These are phyloP conservation scores for Glycyrrhiza uralensis DNA, from an alignment of 306 rosid species.

Conservation along the genomic window DNA sequence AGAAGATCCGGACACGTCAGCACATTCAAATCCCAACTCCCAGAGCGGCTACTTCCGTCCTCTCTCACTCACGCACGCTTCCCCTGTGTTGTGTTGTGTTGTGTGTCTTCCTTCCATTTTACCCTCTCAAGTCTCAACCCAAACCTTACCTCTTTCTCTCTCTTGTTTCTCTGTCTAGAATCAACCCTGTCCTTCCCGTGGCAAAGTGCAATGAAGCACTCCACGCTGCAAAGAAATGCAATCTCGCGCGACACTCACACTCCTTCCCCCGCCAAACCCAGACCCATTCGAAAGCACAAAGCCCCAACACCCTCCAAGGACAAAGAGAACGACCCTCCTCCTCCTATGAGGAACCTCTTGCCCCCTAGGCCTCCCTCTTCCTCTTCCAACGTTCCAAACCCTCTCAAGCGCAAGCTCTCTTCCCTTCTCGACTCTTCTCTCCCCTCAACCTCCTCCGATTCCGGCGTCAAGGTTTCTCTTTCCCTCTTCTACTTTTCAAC, in stretches of 20 bases:
- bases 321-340: conserved; percentile 67
- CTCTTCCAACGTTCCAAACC: conserved; percentile 30
- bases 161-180: conserved; percentile 18
- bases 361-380: conserved; percentile 80
- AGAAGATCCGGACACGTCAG: no score
- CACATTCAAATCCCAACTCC: conserved; percentile 27
- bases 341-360: conserved; percentile 37
- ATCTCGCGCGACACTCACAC: conserved; percentile 44
- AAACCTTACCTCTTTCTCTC: conserved; percentile 13
- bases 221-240: conserved; percentile 50
- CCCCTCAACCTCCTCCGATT: conserved; percentile 52
- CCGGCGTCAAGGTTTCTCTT: conserved; percentile 69
- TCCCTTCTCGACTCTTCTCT: conserved; percentile 35
- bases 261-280: conserved; percentile 24
- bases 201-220: conserved; percentile 40
- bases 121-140: conserved; percentile 23
- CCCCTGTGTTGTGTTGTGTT: no score
- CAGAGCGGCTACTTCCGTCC: conserved; percentile 37
- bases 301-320: conserved; percentile 45
- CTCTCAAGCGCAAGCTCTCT: conserved; percentile 76
- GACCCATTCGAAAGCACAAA: conserved; percentile 47
- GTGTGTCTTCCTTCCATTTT: no score
- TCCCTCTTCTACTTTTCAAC: neutral
- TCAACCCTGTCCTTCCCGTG: neutral
- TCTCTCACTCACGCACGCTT: conserved; percentile 11